These are phyloP conservation scores for Aspergillus haitiensis DNA, from an alignment of 495 filamentous ascomycete genomes.

Conservation along the genomic window DNA sequence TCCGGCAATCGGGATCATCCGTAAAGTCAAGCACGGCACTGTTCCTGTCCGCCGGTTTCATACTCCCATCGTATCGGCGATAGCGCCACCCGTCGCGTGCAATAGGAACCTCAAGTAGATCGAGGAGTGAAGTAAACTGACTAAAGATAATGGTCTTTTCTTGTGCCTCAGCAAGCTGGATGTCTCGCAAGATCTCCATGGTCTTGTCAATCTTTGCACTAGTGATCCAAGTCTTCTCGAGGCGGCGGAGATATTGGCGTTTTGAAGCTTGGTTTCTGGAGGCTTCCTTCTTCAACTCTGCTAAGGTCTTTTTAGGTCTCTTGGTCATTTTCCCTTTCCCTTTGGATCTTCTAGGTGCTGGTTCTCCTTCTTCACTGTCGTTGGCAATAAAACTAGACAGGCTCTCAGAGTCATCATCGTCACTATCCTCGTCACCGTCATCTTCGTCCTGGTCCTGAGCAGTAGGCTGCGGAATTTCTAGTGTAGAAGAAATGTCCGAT, in stretches of 20 bases:
- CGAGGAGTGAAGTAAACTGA: conserved; percentile 87
- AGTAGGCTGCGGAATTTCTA: conserved; percentile 30
- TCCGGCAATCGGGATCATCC: conserved; percentile 59
- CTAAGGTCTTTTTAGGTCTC: conserved; percentile 52
- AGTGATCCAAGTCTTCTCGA: conserved; percentile 65
- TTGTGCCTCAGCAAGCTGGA: conserved; percentile 43
- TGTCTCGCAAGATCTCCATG: conserved; percentile 62
- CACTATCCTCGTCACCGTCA: conserved; percentile 39
- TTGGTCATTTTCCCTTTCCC: conserved; percentile 42
- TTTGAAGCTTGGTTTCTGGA: conserved; percentile 61
- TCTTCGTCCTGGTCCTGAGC: conserved; percentile 37
- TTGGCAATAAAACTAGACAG: conserved; percentile 59
- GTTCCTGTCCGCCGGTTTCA: conserved; percentile 68
- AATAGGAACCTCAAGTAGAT: conserved; percentile 90
- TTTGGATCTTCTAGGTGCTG: conserved; percentile 34
- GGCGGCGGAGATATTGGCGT: conserved; percentile 62
- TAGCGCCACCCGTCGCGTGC: conserved; percentile 60
- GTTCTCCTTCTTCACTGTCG: conserved; percentile 30
- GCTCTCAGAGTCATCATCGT: conserved; percentile 49
- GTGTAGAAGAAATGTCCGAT: conserved; percentile 28
- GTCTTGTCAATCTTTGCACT: conserved; percentile 80
- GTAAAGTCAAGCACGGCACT: conserved; percentile 72
- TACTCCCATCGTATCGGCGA: conserved; percentile 83
- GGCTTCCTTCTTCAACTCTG: conserved; percentile 65
- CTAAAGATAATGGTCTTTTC: conserved; percentile 93